phyloP scores from a whole-genome alignment of 2,329 filamentous ascomycete genomes.

The Cryphonectria carpinicola region DNA sequence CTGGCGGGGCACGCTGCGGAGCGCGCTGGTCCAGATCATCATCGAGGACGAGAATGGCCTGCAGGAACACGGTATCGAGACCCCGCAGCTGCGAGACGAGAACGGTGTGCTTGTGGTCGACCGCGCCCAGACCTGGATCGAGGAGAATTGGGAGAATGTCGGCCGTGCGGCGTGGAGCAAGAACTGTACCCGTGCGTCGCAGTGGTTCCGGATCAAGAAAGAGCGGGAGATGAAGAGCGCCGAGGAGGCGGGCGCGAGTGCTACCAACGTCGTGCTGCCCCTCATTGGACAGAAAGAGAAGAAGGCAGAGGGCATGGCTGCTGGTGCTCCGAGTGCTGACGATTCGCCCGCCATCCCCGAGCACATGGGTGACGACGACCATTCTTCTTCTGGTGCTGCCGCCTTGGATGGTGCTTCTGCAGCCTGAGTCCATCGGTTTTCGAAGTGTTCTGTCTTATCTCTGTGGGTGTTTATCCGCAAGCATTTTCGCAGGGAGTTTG shows the following conservation, averaged over 20 bases:
- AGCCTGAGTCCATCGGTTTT: background rate
- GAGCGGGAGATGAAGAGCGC: conserved; percentile 5
- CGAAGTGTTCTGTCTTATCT: background rate
- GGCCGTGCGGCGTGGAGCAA: conserved; percentile 31
- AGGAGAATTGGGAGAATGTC: conserved; percentile 43
- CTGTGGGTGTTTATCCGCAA: background rate
- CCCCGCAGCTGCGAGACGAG: conserved; percentile 36
- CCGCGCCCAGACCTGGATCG: conserved; percentile 47
- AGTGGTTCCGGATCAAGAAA: conserved; percentile 23
- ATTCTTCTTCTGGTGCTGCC: background rate
- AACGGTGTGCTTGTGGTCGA: conserved; percentile 51
- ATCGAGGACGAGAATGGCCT: conserved; percentile 48
- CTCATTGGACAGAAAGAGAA: background rate
- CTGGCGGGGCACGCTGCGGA: conserved; percentile 42
- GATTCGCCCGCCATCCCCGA: background rate
- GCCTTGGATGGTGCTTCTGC: background rate
- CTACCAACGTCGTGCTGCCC: background rate
- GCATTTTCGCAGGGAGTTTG: background rate
- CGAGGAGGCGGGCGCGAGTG: background rate
- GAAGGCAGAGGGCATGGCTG: background rate
- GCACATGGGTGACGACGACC: background rate
- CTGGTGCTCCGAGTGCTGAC: background rate
- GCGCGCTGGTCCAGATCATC: conserved; percentile 55
- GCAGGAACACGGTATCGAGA: conserved; percentile 35
- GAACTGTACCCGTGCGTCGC: conserved; percentile 27